phyloP scores from a whole-genome alignment of 768 basidiomycete species.

The Paxillus rubicundulus region DNA sequence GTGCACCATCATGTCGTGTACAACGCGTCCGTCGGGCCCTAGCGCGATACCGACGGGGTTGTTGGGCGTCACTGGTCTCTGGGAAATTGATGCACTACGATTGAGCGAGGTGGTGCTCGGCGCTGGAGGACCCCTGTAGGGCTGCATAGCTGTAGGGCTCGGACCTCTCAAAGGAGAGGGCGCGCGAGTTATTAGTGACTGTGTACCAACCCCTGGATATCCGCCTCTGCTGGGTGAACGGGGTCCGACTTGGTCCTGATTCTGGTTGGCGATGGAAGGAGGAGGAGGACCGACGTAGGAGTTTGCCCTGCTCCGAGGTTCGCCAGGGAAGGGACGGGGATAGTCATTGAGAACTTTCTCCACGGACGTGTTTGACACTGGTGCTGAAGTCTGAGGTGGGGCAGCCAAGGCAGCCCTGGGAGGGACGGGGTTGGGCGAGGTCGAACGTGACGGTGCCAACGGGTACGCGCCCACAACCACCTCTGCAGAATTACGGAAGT shows the following conservation, averaged over 20 bases:
- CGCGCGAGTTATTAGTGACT: slow-evolving; percentile 61
- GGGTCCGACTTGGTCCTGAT: slow-evolving; percentile 36
- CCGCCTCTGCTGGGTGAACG: slow-evolving; percentile 62
- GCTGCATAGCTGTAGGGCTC: slow-evolving; percentile 17
- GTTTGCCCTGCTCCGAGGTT: slow-evolving; percentile 57
- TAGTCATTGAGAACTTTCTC: slow-evolving; percentile 77
- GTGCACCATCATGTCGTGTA: slow-evolving; percentile 72
- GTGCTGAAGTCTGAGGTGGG: slow-evolving; percentile 43
- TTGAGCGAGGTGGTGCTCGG: neutral
- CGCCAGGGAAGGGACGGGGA: slow-evolving; percentile 84
- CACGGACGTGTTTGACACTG: slow-evolving; percentile 52
- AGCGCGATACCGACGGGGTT: slow-evolving; percentile 81
- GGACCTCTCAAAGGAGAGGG: slow-evolving; percentile 48
- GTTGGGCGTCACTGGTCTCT: slow-evolving; percentile 63
- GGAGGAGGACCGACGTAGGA: slow-evolving; percentile 41
- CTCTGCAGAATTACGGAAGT: slow-evolving; percentile 76
- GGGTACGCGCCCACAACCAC: slow-evolving; percentile 79
- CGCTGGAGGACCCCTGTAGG: slow-evolving; percentile 9
- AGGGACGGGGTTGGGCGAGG: slow-evolving; percentile 70
- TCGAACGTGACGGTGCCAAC: slow-evolving; percentile 58
- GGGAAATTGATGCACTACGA: slow-evolving; percentile 29
- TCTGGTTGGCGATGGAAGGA: slow-evolving; percentile 18
- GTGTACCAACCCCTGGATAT: slow-evolving; percentile 81
- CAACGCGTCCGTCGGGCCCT: slow-evolving; percentile 76
- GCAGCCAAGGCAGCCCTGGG: slow-evolving; percentile 78